Evolutionary conservation across 1,284 basidiomycete species (phyloP), one percentile per base, ranked within the genome.

Genomic region (Ceratobasidium papillatum): DNA sequence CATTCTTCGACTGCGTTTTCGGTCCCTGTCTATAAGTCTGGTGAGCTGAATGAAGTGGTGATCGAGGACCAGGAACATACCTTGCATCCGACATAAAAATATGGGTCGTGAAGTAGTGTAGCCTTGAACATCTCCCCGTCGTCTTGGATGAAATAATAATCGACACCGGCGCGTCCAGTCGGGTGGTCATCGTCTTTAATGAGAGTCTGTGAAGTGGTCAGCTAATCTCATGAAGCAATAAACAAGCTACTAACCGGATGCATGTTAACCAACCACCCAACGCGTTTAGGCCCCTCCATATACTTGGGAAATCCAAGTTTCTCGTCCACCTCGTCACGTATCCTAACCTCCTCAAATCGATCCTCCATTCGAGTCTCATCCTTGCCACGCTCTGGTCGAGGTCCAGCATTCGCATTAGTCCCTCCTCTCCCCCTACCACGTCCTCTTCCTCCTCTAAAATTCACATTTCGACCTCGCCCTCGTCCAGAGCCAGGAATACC

Each of bases 181-280:
- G 92, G 87, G 84, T 90, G 91, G 56, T 93, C 90, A 1, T 93
- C 84, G 79, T 96, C 95, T 81, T 94, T 93, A 22, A 98, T 82
- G 3, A 98, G 84, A 0, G 95, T 98, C 90, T 95, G 75, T 17
- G 14, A 22, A 32, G 51, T 19, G 17, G 32, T 56, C 47, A 61
- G 22, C 38, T 14, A 25, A 11, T 36, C 9, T 25, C 30, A 12
- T 9, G 34, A 17, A 34, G 71, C 41, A 25, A 38, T 8, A n/a
- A 54, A 64, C 51, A 14, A 52, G 41, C 51, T 5, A 85, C 92
- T 79, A 80, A 95, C 94, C 75, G 96, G 94, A 82, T 98, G 97
- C 96, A 99, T 99, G 82, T 99, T 99, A 76, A 99, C 91, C 80
- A 99, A 85, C 98, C 98, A 99, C 0, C 95, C 96, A 75, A 94